phyloP scores from a whole-genome alignment of 345 rosid genomes.

The Eutrema yunnanense region DNA sequence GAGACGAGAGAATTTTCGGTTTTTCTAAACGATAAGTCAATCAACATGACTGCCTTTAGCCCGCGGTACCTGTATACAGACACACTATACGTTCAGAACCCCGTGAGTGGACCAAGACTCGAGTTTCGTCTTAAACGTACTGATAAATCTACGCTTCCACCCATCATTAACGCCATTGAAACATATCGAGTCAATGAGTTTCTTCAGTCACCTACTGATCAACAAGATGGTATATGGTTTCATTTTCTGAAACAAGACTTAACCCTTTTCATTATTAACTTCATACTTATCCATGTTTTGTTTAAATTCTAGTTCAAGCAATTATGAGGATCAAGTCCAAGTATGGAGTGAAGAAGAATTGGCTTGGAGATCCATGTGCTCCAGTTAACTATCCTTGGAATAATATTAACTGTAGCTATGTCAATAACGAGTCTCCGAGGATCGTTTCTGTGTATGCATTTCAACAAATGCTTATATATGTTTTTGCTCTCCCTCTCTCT shows the following conservation, averaged over 20 bases:
- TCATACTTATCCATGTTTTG: background rate
- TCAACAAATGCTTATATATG: background rate
- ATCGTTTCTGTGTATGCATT: constrained; percentile 29
- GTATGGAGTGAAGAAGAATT: constrained; percentile 33
- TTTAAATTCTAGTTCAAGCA: constrained; percentile 42
- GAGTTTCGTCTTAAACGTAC: background rate
- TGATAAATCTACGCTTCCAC: constrained; percentile 23
- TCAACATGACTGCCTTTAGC: background rate
- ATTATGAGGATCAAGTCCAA: constrained; percentile 24
- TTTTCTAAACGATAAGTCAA: background rate
- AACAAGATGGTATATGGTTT: constrained; percentile 19
- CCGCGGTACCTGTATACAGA: constrained; percentile 24
- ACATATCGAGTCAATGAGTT: constrained; percentile 22
- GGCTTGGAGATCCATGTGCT: constrained; percentile 55
- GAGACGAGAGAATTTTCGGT: constrained; percentile 28
- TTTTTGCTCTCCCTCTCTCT: background rate
- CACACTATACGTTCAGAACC: background rate
- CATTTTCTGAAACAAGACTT: background rate
- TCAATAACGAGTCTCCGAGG: constrained; percentile 8
- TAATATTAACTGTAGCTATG: constrained; percentile 33
- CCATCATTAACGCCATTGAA: constrained; percentile 30
- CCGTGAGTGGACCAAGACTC: background rate
- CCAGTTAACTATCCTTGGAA: constrained; percentile 35
- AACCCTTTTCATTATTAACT: background rate
- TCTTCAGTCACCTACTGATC: constrained; percentile 13